Evolutionary conservation across 129 eudicot genomes (phyloP).

Genomic region (Flaveria sonorensis): DNA sequence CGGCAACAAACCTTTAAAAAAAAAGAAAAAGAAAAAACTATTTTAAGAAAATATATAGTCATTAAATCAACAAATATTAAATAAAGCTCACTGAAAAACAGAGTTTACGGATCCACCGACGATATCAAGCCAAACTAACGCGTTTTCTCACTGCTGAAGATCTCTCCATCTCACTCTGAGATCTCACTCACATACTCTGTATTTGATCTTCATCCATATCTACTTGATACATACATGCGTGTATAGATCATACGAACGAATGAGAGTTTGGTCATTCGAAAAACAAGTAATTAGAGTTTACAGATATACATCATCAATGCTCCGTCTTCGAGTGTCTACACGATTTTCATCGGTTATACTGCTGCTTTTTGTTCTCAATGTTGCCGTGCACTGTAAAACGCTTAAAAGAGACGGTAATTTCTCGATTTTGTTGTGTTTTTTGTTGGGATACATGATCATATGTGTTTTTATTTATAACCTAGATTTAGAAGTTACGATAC

Average conservation of each 20-base stretch:
- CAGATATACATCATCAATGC: conserved; percentile 29
- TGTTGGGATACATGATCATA: conserved; percentile 7
- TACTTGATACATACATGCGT: background rate
- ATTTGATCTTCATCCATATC: conserved; percentile 12
- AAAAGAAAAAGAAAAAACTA: too few relatives aligned
- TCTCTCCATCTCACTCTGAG: background rate
- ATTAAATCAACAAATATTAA: too few relatives aligned
- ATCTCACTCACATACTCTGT: conserved; percentile 12
- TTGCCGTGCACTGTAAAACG: conserved; percentile 65
- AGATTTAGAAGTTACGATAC: conserved; percentile 9
- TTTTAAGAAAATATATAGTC: too few relatives aligned
- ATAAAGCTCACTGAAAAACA: background rate
- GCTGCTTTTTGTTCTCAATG: conserved; percentile 41
- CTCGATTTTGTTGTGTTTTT: background rate
- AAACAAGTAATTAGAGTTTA: background rate
- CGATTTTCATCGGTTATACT: conserved; percentile 25
- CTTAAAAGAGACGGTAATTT: conserved; percentile 86
- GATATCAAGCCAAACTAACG: conserved; percentile 8
- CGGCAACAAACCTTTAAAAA: too few relatives aligned
- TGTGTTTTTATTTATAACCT: conserved; percentile 7
- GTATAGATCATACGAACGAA: background rate
- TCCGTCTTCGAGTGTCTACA: conserved; percentile 27
- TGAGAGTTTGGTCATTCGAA: conserved; percentile 5
- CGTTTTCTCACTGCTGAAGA: conserved; percentile 5
- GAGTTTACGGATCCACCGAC: conserved; percentile 14